Evolutionary conservation across 1,284 basidiomycete species (phyloP), one percentile per base, ranked within the genome.

Genomic region (Earliella scabrosa): DNA sequence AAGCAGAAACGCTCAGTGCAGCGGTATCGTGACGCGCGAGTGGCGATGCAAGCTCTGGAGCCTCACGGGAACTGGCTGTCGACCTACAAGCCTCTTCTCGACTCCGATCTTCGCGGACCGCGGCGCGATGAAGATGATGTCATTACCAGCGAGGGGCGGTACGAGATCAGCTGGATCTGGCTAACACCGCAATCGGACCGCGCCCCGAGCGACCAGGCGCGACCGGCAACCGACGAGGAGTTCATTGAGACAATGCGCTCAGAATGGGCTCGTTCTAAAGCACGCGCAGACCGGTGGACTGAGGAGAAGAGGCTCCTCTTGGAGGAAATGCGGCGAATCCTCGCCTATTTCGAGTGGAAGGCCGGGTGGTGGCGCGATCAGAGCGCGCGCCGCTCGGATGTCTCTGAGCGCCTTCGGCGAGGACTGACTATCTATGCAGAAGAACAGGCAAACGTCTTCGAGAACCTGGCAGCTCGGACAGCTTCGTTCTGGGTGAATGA

Each of bases 291-390:
- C 4, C 50, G 61, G 2, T 63, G 61, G 61, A 24, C n/a, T 1
- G 59, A 63, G 56, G 61, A 63, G 38, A 40, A 32, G 4, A 23
- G 38, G 8, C 56, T 61, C 3, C 39, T 63, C 1, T 7, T 39
- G 14, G 61, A 63, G 43, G 61, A 63, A 46, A 63, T 63, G 61
- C 41, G 50, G 4, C 56, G 59, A 11, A 40, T 54, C 2, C 9
- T 61, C 8, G 45, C 1, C 18, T 63, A 46, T 20, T 46, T 46
- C 45, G 20, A 44, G 7, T 54, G 56, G 40, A 43, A 43, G 21
- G 40, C 23, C 1, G 10, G n/a, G 14, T 43, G 40, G 40, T 43
- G 50, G 40, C 40, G 23, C 10, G 14, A 4, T 1, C 40, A 43
- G n/a, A n/a, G n/a, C n/a, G n/a, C n/a, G n/a, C n/a, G n/a, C n/a